These are phyloP conservation scores for Gastrodia elata DNA, from an alignment of 106 monocot genomes.

Conservation along the genomic window DNA sequence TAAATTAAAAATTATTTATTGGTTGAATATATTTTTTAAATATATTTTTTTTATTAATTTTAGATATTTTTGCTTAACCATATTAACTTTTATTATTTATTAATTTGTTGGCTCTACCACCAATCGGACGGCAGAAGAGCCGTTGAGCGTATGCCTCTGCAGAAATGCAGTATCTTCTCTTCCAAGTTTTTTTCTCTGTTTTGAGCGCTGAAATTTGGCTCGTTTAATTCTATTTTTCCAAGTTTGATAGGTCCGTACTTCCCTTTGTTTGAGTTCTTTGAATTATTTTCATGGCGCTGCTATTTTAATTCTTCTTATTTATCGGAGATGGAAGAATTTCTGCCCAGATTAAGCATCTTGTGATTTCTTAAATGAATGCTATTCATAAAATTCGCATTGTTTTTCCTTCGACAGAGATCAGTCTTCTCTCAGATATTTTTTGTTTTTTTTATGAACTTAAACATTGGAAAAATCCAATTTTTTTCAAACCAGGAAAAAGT, in stretches of 20 bases:
- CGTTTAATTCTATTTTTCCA: not conserved
- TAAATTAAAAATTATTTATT: too few species aligned
- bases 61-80: too few species aligned
- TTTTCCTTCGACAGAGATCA: not conserved
- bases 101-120: not conserved
- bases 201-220: not conserved
- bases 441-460: not conserved
- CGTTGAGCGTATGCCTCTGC: not conserved
- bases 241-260: not conserved
- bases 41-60: too few species aligned
- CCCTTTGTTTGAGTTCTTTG: not conserved
- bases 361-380: not conserved
- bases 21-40: too few species aligned
- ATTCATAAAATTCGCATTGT: not conserved
- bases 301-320: not conserved
- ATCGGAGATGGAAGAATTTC: not conserved
- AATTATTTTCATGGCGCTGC: not conserved
- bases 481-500: not conserved
- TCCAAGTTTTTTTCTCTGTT: not conserved
- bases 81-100: too few species aligned
- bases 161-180: not conserved
- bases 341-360: not conserved
- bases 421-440: not conserved
- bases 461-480: not conserved
- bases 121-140: slow-evolving; percentile 1